A percentile compares a stretch with the other conserved stretches of the same genome.
These are phyloP conservation scores for Candida fluviatilis DNA, from an alignment of 805 yeast genomes.

Conservation along the genomic window DNA sequence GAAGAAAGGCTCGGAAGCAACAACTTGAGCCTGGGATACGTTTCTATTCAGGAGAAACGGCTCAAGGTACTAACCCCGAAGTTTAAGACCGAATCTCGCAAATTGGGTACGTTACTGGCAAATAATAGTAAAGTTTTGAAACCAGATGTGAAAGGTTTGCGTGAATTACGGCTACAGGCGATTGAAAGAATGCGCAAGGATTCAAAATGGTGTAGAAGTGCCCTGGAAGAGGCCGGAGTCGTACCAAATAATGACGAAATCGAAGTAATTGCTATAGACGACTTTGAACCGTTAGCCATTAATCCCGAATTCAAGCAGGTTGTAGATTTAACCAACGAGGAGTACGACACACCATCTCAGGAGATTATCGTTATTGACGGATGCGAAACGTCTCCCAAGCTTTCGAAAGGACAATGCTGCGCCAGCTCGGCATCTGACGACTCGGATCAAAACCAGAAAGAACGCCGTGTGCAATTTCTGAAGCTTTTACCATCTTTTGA, in stretches of 20 bases:
- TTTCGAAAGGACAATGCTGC: neutral
- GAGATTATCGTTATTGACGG: constrained; percentile 23
- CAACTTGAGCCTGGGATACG: constrained; percentile 7
- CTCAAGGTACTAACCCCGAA: constrained; percentile 36
- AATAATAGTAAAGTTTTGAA: constrained; percentile 3
- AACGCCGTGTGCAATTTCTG: constrained; percentile 7
- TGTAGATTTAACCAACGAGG: constrained; percentile 14
- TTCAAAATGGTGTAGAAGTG: constrained; percentile 43
- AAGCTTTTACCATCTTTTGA: constrained; percentile 16
- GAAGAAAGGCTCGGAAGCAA: constrained; percentile 42
- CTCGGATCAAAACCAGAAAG: neutral
- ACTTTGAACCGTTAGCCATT: neutral
- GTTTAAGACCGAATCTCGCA: constrained; percentile 37
- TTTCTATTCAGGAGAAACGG: constrained; percentile 33
- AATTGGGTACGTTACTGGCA: constrained; percentile 17
- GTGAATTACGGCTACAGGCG: constrained; percentile 53
- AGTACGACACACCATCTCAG: constrained; percentile 6
- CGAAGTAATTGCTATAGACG: constrained; percentile 25
- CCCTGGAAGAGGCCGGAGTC: constrained; percentile 18
- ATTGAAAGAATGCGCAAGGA: constrained; percentile 59
- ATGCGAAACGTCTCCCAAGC: constrained; percentile 12
- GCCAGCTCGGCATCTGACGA: neutral
- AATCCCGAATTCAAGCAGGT: constrained; percentile 8
- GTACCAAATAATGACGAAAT: constrained; percentile 46
- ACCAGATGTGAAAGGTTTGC: constrained; percentile 15